Base-by-base conservation (phyloP, 73 alveolate species). In the Stentor coeruleus region DNA sequence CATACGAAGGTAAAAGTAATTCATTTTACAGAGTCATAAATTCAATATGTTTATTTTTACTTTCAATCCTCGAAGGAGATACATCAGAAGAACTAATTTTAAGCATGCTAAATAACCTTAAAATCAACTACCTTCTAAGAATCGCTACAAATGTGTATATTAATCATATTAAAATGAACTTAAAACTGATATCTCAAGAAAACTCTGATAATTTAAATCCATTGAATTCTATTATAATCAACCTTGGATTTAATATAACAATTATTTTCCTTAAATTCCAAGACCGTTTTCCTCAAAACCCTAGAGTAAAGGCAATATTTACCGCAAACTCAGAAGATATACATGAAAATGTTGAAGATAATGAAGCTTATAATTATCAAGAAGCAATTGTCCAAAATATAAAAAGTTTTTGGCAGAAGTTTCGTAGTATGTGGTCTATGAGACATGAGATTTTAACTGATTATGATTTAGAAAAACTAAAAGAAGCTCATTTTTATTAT, bases 401-500 rank as follows among this genome's bases (percentile, higher is more conserved):
- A 49, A 49, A 49, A 20, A 11, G 28, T 11, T 49, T 49, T 49
- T 49, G 66, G 66, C 66, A 49, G 66, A 55, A 55, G 15, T 15
- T 15, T 55, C 15, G 72, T 15, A 55, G n/a, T 15, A 55, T 55
- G 72, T 55, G 72, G 15, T n/a, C 20, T n/a, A 15, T 55, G 15
- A 15, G n/a, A 15, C 15, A 55, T n/a, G 15, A 15, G n/a, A 60
- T 60, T 28, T 60, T 28, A 35, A 49, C 6, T 11, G 66, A 49
- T 11, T 20, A 6, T 49, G 66, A 49, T 49, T 6, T 49, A 20
- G 66, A 49, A 26, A 36, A 38, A 37, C 39, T 75, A 1, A n/a
- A 37, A 39, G 83, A 75, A 75, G 66, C 81, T 2, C 72, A 75
- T 2, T 14, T 15, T 1, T 75, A 20, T 75, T 75, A 39, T 75